A percentile compares a stretch with the other conserved stretches of the same genome.
Conservation (phyloP, 2,329 filamentous ascomycete genomes). For the Fusarium oligoseptatum region DNA sequence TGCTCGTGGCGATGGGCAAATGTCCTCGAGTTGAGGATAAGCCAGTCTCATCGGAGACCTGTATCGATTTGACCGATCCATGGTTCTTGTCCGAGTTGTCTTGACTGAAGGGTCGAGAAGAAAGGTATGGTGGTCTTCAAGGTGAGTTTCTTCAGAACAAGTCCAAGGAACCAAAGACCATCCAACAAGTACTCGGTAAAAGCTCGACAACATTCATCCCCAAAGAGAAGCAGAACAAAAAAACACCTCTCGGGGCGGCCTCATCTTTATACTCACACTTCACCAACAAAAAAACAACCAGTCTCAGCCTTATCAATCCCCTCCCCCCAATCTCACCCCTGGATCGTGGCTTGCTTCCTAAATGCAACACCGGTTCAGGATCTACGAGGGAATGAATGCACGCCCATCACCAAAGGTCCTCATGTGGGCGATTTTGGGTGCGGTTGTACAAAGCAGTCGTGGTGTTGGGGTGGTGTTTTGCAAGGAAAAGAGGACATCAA, state of each 20-base stretch:
- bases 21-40: background rate
- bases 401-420: constrained; percentile 8
- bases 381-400: constrained; percentile 8
- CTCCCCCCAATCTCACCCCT: background rate
- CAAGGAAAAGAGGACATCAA: constrained; percentile 38
- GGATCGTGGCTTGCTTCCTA: constrained; percentile 13
- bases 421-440: constrained; percentile 15
- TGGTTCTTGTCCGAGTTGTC: background rate
- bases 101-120: background rate
- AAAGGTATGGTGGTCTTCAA: background rate
- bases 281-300: background rate
- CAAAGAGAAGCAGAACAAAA: background rate
- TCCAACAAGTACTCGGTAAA: background rate
- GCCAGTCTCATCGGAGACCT: background rate
- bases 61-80: background rate
- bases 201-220: background rate
- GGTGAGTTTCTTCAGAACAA: background rate
- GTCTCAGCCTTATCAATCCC: constrained; percentile 23
- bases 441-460: constrained; percentile 15
- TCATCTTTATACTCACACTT: constrained; percentile 36
- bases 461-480: constrained; percentile 16
- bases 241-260: background rate
- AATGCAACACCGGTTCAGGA: constrained; percentile 24
- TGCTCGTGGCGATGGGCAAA: background rate
- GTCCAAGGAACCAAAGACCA: background rate